Evolutionary conservation across 2,329 filamentous ascomycete genomes (phyloP).

Genomic region (Boeremia exigua): DNA sequence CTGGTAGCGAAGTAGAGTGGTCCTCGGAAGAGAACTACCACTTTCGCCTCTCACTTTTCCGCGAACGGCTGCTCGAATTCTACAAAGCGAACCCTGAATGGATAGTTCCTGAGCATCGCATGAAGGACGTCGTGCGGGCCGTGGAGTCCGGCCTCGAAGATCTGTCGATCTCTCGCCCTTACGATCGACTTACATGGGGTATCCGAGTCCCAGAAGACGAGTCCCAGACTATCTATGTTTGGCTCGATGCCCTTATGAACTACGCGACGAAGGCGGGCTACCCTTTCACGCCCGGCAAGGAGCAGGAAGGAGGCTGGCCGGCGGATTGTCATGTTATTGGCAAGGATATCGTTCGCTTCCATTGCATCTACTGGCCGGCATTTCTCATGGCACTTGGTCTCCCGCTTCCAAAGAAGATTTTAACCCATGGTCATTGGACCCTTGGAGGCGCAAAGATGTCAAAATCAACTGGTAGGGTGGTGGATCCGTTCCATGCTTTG

Average conservation of each 20-base stretch:
- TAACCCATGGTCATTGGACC: conserved; percentile 96
- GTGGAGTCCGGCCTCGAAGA: conserved; percentile 82
- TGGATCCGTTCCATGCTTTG: conserved; percentile 90
- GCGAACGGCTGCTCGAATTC: conserved; percentile 77
- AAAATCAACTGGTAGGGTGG: conserved; percentile 92
- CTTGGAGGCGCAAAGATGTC: conserved; percentile 94
- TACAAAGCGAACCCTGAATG: conserved; percentile 80
- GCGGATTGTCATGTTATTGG: conserved; percentile 91
- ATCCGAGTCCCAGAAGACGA: conserved; percentile 85
- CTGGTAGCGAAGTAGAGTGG: conserved; percentile 93
- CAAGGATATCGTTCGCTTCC: conserved; percentile 94
- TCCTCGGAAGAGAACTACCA: conserved; percentile 93
- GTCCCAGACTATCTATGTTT: conserved; percentile 94
- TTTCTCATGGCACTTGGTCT: conserved; percentile 88
- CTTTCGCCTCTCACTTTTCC: conserved; percentile 85
- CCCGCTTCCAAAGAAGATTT: conserved; percentile 76
- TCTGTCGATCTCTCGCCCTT: conserved; percentile 85
- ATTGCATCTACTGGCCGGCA: conserved; percentile 97
- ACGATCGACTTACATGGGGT: conserved; percentile 81
- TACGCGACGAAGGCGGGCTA: conserved; percentile 90
- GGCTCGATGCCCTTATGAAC: conserved; percentile 95
- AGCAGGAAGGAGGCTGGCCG: conserved; percentile 76
- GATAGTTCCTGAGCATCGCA: conserved; percentile 73
- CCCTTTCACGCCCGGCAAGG: conserved; percentile 73
- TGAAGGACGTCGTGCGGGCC: conserved; percentile 78